phyloP scores from a whole-genome alignment of 371 early-diverging fungal genomes.

The Lichtheimia ornata region DNA sequence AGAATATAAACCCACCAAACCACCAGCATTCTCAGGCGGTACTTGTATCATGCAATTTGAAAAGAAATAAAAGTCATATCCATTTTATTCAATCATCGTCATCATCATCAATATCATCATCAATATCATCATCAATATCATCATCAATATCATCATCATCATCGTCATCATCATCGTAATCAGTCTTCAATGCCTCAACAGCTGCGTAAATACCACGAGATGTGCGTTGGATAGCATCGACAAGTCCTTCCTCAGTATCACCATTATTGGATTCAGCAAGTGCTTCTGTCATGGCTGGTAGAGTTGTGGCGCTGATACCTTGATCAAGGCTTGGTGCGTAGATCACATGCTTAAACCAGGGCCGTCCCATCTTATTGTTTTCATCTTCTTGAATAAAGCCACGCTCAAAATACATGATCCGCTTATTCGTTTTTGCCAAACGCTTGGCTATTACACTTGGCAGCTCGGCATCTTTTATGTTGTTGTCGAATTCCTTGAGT shows the following conservation, averaged over 20 bases:
- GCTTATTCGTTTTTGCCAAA: constrained; percentile 36
- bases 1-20: constrained; percentile 36
- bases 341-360: constrained; percentile 66
- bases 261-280: constrained; percentile 22
- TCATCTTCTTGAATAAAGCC: constrained; percentile 46
- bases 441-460: constrained; percentile 25
- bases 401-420: constrained; percentile 50
- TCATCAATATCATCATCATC: neutral
- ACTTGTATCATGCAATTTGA: constrained; percentile 43
- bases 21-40: constrained; percentile 26
- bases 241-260: constrained; percentile 18
- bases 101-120: too few relatives aligned
- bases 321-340: constrained; percentile 60
- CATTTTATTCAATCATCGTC: constrained; percentile 78
- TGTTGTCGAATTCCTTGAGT: neutral
- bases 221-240: constrained; percentile 31
- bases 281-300: constrained; percentile 57
- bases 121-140: neutral
- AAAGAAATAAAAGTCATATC: constrained; percentile 74
- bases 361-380: constrained; percentile 55
- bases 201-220: constrained; percentile 9
- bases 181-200: constrained; percentile 6
- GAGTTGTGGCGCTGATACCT: constrained; percentile 51
- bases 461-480: constrained; percentile 3
- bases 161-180: constrained; percentile 6